Evolutionary conservation across 257 asterid genomes (phyloP), one percentile per base, ranked within the genome.

Genomic region (Galeopsis tetrahit): DNA sequence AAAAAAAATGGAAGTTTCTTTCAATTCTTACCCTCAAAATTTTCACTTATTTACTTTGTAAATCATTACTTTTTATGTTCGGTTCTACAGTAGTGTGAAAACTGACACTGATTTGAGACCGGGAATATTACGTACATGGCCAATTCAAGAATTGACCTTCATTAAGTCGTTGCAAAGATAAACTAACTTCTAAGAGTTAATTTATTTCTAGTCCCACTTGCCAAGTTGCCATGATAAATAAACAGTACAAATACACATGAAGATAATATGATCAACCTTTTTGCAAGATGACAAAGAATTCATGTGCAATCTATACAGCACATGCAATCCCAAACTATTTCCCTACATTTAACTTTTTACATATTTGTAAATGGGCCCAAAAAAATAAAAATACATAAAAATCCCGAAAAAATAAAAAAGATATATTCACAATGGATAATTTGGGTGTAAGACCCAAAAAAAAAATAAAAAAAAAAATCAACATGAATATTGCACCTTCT

Each of bases 401-500:
- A 0, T 2, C 21, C 1, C 33, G 1, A 57, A 42, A 5, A 33
- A 62, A 35, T 15, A 9, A 17, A 9, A 13, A 6, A 2, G 21
- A 10, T 9, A 57, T 53, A 8, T 15, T 15, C 15, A 51, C 46
- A 9, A 42, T 1, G 10, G n/a, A 0, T 10, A 34, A 33, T 5
- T 8, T 7, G 15, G 11, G 59, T 17, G 21, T 7, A 56, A 15
- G 63, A 58, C 17, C 40, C 33, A 57, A 38, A 10, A 28, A 11
- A 10, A 10, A 59, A 58, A 32, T 32, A 59, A 33, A 59, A 10
- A 2, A 13, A 36, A 36, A 61, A 63, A 36, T 8, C 57, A 3
- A 75, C 78, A 70, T 84, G 71, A 80, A 77, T 85, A 89, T 2
- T 89, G 73, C 5, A 77, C 77, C 80, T 86, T 86, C 5, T 81